Percentiles rank a stretch among this genome's conserved stretches.
Evolutionary conservation across 176 grass and related monocot genomes (phyloP).

Genomic region (Secale cereale): DNA sequence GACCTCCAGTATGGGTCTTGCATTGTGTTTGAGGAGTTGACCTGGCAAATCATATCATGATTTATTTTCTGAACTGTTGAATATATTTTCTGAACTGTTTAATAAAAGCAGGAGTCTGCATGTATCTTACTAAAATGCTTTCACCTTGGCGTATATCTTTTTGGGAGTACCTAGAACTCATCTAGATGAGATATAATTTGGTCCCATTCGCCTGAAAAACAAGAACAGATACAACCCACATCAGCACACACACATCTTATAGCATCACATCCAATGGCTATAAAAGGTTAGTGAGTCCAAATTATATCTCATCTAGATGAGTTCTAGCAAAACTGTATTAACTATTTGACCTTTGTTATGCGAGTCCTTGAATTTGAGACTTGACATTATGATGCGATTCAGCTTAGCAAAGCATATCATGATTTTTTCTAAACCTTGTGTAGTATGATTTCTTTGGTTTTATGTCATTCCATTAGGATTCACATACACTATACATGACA

Average conservation of each 20-base stretch:
- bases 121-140: not conserved
- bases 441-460: not conserved
- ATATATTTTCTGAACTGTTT: not conserved
- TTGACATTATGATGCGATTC: not conserved
- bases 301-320: too few relatives aligned
- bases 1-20: not conserved
- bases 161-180: too few relatives aligned
- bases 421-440: not conserved
- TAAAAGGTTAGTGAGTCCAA: too few relatives aligned
- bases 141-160: not conserved
- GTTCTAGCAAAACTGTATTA: too few relatives aligned
- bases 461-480: not conserved
- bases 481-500: not conserved
- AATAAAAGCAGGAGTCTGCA: not conserved
- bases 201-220: too few relatives aligned
- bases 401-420: too few relatives aligned
- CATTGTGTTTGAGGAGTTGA: not conserved
- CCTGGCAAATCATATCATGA: constrained; percentile 1
- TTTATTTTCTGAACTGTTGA: not conserved
- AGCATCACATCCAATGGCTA: too few relatives aligned
- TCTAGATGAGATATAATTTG: too few relatives aligned
- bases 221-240: too few relatives aligned
- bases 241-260: too few relatives aligned
- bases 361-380: not conserved
- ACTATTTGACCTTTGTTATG: not conserved